Conservation (phyloP, 2,329 filamentous ascomycete genomes). For the Tolypocladium album region DNA sequence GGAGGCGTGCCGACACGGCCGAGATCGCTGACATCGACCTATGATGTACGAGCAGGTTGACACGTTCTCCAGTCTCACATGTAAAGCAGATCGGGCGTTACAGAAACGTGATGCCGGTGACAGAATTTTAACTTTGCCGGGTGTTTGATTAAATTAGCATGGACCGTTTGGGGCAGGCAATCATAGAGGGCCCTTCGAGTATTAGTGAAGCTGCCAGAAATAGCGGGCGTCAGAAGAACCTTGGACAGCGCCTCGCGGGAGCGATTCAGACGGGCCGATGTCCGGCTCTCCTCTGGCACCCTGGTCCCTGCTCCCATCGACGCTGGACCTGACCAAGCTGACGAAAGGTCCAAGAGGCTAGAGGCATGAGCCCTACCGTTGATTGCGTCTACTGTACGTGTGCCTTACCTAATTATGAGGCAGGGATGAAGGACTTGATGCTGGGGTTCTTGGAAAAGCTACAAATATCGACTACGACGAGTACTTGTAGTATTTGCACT, state of each 20-base stretch:
- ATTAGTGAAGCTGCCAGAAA: neutral
- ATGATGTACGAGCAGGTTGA: neutral
- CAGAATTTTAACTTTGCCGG: neutral
- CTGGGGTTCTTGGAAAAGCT: too few relatives aligned
- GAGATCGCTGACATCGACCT: neutral
- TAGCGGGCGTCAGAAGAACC: neutral
- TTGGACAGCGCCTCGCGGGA: neutral
- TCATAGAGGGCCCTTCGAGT: too few relatives aligned
- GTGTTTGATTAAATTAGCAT: neutral
- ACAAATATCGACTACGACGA: too few relatives aligned
- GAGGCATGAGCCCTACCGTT: too few relatives aligned
- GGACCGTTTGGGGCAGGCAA: too few relatives aligned
- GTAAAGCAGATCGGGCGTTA: neutral
- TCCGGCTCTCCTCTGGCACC: neutral
- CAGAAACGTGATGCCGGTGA: too few relatives aligned
- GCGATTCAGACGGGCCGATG: neutral
- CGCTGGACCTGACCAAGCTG: too few relatives aligned
- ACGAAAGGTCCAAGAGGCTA: too few relatives aligned
- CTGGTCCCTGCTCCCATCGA: neutral
- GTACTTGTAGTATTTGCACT: too few relatives aligned
- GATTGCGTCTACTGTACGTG: too few relatives aligned
- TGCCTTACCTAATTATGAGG: too few relatives aligned
- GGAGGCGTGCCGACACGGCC: neutral
- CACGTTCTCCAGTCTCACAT: neutral
- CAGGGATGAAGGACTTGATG: too few relatives aligned